Conservation (phyloP, 805 yeast species). For the Candida piceae region DNA sequence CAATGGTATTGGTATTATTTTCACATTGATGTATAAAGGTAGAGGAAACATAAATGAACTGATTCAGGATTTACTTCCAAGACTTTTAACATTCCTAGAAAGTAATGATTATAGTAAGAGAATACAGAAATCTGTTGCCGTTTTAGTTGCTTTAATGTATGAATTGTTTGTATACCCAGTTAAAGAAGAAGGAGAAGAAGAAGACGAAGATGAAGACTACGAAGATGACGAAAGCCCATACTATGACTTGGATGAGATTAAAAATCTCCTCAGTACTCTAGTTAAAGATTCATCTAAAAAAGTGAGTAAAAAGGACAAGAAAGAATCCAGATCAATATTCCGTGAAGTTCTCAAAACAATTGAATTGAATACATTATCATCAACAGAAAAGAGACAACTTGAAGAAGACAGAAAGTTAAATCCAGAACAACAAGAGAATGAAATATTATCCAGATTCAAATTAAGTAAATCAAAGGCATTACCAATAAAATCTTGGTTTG, state of each 20-base stretch:
- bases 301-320: constrained; percentile 58
- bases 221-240: constrained; percentile 42
- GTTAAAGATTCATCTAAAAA: constrained; percentile 50
- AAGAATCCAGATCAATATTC: constrained; percentile 53
- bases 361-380: constrained; percentile 28
- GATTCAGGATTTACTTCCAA: constrained; percentile 36
- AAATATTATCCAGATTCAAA: constrained; percentile 31
- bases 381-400: constrained; percentile 21
- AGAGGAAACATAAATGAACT: constrained; percentile 30
- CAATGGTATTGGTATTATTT: constrained; percentile 41
- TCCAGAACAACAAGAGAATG: no score
- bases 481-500: constrained; percentile 46
- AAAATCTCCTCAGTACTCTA: constrained; percentile 36
- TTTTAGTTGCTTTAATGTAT: constrained; percentile 50
- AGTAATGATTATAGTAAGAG: constrained; percentile 35
- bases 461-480: constrained; percentile 41
- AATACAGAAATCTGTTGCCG: constrained; percentile 51
- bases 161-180: constrained; percentile 47
- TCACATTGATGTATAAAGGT: constrained; percentile 40
- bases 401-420: constrained; percentile 7
- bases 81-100: constrained; percentile 35
- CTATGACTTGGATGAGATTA: constrained; percentile 45
- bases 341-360: constrained; percentile 52
- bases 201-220: constrained; percentile 38
- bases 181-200: constrained; percentile 31